Base-by-base conservation (phyloP, 1,284 basidiomycete genomes). In the Heterobasidion occidentale region DNA sequence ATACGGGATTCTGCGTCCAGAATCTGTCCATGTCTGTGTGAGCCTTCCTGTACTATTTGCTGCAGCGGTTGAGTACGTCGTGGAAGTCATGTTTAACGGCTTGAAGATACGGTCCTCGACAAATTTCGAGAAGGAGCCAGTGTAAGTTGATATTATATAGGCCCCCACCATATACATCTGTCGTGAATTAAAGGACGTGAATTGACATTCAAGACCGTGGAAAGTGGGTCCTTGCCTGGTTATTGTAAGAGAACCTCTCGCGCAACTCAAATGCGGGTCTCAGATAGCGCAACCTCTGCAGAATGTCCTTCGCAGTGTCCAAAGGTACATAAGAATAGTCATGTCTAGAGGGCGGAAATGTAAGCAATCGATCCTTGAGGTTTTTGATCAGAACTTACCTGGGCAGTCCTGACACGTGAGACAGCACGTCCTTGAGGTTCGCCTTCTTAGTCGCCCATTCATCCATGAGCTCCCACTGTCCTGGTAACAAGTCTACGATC, bases 211-310 rank as follows among this genome's bases (percentile, higher is more conserved):
- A 9, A 36, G 17, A 46, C 6, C 35, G 9, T 36, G 36, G 19
- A 27, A 15, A 20, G 27, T 36, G 50, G 1, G 17, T 9, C 19
- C 52, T 12, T 47, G 72, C 77, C 46, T 69, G 65, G 42, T 77
- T 77, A 60, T 70, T 76, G 64, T 77, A 78, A 3, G 67, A 68
- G 62, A 66, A 76, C 20, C 61, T 63, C 56, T 76, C 61, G 15
- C 77, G 68, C 1, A 77, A 62, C 59, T 75, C 76, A 44, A 67
- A 71, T 1, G 69, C 66, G 0, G 74, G 70, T 1, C 61, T 63
- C 9, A 77, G 64, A 57, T 74, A 52, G 14, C 61, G 63, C 60
- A 77, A 58, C 9, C 69, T 65, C 19, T 33, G 14, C 11, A 75
- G 54, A 9, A 69, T 42, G 14, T 69, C 68, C 3, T 48, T 47